phyloP scores from a whole-genome alignment of 352 stramenopile species.

The Globisporangium canariense region DNA sequence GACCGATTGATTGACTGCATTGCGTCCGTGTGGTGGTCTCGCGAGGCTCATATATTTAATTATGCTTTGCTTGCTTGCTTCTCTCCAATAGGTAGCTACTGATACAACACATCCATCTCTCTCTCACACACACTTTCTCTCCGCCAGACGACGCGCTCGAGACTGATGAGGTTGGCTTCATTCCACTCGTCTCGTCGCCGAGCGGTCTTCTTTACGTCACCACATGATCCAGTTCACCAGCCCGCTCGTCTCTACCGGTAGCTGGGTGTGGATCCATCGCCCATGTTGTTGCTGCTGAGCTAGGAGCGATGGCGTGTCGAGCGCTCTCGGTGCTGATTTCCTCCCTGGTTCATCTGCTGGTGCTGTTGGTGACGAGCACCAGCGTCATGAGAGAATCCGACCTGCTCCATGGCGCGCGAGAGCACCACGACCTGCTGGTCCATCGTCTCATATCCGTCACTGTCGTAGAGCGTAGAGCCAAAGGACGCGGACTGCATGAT shows the following conservation, averaged over 20 bases:
- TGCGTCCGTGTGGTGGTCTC: neutral
- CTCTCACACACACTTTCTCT: neutral
- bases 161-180: neutral
- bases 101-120: conserved; percentile 7
- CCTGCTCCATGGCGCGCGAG: conserved; percentile 9
- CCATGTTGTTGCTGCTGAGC: neutral
- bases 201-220: neutral
- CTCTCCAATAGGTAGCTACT: neutral
- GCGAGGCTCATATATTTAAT: conserved; percentile 3
- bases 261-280: neutral
- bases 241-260: conserved; percentile 2
- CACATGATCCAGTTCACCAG: neutral
- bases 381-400: conserved; percentile 1
- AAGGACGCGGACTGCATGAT: neutral
- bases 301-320: neutral
- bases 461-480: conserved; percentile 8
- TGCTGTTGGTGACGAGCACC: conserved; percentile 17
- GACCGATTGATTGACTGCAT: neutral
- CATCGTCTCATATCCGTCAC: neutral
- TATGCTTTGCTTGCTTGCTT: neutral
- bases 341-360: neutral
- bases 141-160: too few relatives aligned
- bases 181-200: neutral
- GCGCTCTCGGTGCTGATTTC: neutral
- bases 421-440: conserved; percentile 18